phyloP scores from a whole-genome alignment of 306 rosid species.

The Dryas alaskensis region DNA sequence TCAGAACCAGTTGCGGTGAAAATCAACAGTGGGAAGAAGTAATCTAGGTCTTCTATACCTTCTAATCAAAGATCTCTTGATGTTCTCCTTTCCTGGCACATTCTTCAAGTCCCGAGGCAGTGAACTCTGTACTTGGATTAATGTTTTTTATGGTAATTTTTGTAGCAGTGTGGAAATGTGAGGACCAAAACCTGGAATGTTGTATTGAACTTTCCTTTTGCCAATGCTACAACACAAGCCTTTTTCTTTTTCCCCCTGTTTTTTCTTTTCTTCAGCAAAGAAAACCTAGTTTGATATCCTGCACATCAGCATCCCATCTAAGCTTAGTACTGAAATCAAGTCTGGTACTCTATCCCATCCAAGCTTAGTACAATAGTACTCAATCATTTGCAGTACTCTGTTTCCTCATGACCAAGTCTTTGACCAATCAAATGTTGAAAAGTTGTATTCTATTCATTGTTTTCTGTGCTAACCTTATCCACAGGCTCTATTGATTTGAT shows the following conservation, averaged over 20 bases:
- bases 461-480: not conserved
- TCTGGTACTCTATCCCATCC: not conserved
- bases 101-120: not conserved
- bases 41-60: not conserved
- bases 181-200: not conserved
- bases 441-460: not conserved
- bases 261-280: not conserved
- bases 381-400: not conserved
- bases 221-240: not conserved
- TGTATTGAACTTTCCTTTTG: not conserved
- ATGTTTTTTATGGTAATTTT: not conserved
- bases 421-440: not conserved
- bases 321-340: not conserved
- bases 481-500: not conserved
- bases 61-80: not conserved
- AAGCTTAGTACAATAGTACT: not conserved
- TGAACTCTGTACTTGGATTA: constrained; percentile 4
- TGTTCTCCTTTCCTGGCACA: not conserved
- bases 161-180: not conserved
- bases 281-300: too few species aligned
- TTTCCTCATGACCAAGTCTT: not conserved
- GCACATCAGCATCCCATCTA: too few species aligned
- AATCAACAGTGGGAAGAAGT: constrained; percentile 22
- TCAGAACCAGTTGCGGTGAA: constrained; percentile 40
- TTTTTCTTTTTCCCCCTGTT: not conserved